phyloP scores from a whole-genome alignment of 371 early-diverging fungal species.

The Circinella minor region DNA sequence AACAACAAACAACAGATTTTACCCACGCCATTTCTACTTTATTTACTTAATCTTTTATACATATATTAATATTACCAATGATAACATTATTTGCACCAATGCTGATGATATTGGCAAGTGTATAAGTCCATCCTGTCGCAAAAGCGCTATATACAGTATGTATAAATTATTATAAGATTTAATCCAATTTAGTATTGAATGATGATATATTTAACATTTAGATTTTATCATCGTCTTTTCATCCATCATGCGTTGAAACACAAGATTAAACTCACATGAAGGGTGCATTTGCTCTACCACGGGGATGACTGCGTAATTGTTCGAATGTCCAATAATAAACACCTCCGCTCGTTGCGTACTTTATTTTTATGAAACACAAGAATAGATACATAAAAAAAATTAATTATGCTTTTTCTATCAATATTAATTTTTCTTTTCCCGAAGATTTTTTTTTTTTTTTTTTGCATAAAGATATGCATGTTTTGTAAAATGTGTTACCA shows the following conservation, averaged over 20 bases:
- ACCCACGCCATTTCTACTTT: neutral
- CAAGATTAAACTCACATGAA: conserved; percentile 33
- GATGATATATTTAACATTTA: too few relatives aligned
- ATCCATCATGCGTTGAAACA: too few relatives aligned
- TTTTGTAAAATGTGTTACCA: conserved; percentile 22
- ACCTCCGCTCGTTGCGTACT: conserved; percentile 72
- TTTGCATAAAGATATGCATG: neutral
- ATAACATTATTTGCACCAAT: conserved; percentile 49
- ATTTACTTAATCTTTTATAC: too few relatives aligned
- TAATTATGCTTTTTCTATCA: neutral
- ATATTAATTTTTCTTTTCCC: too few relatives aligned
- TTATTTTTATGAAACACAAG: too few relatives aligned
- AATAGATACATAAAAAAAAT: neutral
- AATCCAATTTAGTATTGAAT: too few relatives aligned
- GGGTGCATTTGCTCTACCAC: conserved; percentile 25
- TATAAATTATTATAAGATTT: too few relatives aligned
- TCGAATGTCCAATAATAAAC: conserved; percentile 68
- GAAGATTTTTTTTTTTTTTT: too few relatives aligned
- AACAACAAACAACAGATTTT: neutral
- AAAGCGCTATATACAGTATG: conserved; percentile 34
- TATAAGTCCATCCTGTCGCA: conserved; percentile 51
- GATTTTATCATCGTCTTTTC: too few relatives aligned
- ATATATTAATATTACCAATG: conserved; percentile 29
- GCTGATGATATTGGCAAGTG: conserved; percentile 42
- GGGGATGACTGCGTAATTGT: conserved; percentile 27